phyloP scores from a whole-genome alignment of 2,329 filamentous ascomycete species.

The Microthyrium microscopicum region DNA sequence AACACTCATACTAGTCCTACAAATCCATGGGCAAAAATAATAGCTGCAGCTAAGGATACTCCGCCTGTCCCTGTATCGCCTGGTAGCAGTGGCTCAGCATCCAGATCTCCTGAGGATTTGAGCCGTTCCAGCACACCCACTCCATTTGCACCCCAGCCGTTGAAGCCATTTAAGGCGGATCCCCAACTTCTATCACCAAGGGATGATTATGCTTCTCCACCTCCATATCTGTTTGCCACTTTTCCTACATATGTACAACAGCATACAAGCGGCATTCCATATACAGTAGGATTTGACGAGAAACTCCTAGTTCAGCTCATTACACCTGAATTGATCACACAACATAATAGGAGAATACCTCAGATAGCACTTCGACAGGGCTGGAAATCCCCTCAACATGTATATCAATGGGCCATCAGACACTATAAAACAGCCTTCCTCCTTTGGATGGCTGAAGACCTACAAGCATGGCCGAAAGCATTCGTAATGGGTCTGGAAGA shows the following conservation, averaged over 20 bases:
- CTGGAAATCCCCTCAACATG: constrained; percentile 15
- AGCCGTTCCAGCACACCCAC: too few species aligned
- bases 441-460: constrained; percentile 22
- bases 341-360: constrained; percentile 12
- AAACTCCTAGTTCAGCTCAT: background rate
- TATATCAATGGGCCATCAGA: constrained; percentile 24
- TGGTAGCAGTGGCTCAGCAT: background rate
- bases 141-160: too few species aligned
- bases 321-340: background rate
- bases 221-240: too few species aligned
- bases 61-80: constrained; percentile 7
- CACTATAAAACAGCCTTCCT: constrained; percentile 22
- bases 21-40: constrained; percentile 22
- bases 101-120: too few species aligned
- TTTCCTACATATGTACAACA: background rate
- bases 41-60: constrained; percentile 14
- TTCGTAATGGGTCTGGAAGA: constrained; percentile 22
- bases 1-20: constrained; percentile 1
- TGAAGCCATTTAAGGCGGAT: too few species aligned
- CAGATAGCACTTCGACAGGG: constrained; percentile 19
- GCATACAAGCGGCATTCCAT: background rate
- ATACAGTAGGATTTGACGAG: background rate
- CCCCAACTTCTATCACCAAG: too few species aligned
- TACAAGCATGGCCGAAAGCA: constrained; percentile 21
- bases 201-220: too few species aligned